A percentile compares a stretch with the other conserved stretches of the same genome.
Conservation (phyloP, 768 basidiomycete genomes). For the Infundibulicybe gibba region DNA sequence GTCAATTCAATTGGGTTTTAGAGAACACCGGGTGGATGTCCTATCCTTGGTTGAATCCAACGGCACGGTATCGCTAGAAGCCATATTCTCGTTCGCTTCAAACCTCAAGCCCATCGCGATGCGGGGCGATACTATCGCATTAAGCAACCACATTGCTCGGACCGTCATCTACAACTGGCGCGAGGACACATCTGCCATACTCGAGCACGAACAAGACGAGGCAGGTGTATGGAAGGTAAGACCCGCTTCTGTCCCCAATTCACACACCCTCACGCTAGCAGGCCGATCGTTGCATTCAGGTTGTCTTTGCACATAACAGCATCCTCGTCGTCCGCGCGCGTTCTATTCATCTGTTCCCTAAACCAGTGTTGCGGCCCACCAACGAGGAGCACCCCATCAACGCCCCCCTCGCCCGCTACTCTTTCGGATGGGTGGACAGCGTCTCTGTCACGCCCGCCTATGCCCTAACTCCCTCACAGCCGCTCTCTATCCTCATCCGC, state of each 20-base stretch:
- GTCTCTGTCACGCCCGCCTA: conserved; percentile 34
- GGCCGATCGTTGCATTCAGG: conserved; percentile 50
- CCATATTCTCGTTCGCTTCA: conserved; percentile 32
- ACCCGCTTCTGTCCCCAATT: conserved; percentile 2
- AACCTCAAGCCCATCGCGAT: conserved; percentile 44
- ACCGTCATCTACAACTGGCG: conserved; percentile 58
- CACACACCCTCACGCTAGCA: conserved; percentile 13
- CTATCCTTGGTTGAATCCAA: conserved; percentile 17
- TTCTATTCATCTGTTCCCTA: conserved; percentile 52
- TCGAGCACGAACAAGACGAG: conserved; percentile 32
- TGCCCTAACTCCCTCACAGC: conserved; percentile 1
- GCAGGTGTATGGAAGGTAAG: conserved; percentile 25
- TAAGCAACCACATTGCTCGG: conserved; percentile 48
- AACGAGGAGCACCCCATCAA: conserved; percentile 19
- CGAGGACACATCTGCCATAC: conserved; percentile 38
- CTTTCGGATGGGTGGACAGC: conserved; percentile 70
- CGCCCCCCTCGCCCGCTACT: conserved; percentile 36
- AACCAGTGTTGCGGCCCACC: conserved; percentile 31
- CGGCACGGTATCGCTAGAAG: conserved; percentile 18
- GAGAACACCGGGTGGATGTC: conserved; percentile 31
- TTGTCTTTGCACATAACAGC: conserved; percentile 40
- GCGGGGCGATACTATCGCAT: conserved; percentile 46
- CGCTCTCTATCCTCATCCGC: conserved; percentile 50
- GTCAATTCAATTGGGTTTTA: conserved; percentile 11
- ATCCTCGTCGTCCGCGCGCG: conserved; percentile 58